Base-by-base conservation (phyloP, 768 basidiomycete genomes). In the Pleurotus pulmonarius region DNA sequence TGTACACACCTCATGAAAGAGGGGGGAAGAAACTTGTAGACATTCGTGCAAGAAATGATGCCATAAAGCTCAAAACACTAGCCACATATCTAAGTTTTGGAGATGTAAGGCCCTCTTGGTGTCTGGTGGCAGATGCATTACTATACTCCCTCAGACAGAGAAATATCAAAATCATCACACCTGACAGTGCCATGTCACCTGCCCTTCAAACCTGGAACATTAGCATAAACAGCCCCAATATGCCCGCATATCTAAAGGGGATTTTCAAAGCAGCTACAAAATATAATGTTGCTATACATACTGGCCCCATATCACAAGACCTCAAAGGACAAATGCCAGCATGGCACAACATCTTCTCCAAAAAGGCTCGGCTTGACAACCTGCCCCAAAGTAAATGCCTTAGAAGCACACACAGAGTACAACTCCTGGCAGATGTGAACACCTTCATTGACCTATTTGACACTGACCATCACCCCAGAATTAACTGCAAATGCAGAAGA, bases 11-110 rank as follows among this genome's bases (percentile, higher is more conserved):
- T 0, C 56, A 59, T 0, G 51, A 56, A 0, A 41, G 60, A 20
- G 73, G 71, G 9, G 71, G 70, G 2, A 7, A 34, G 0, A 26
- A 26, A 2, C 20, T 62, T 5, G 56, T 52, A 8, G 57, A 61
- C 43, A 22, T 62, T 3, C 34, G 38, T 4, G 18, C 61, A 4
- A 46, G 62, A 51, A 51, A 55, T 9, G 46, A 59, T 24, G 62
- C 61, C 1, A 63, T 63, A 5, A 41, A 56, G 2, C 26, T 63
- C 2, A 61, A 41, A 2, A 57, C 56, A 55, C 43, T 63, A 0
- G 56, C 53, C 37, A n/a, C 38, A n/a, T 62, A 51, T 40, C 48
- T 63, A n/a, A 9, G 12, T 4, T 46, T 46, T n/a, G 3, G 13
- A 8, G 1, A 51, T 24, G 51, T 41, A 7, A 51, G 49, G 12